Percentiles rank a stretch among this genome's conserved stretches.
Conservation (phyloP, 768 basidiomycete species). For the Suillus variegatus region DNA sequence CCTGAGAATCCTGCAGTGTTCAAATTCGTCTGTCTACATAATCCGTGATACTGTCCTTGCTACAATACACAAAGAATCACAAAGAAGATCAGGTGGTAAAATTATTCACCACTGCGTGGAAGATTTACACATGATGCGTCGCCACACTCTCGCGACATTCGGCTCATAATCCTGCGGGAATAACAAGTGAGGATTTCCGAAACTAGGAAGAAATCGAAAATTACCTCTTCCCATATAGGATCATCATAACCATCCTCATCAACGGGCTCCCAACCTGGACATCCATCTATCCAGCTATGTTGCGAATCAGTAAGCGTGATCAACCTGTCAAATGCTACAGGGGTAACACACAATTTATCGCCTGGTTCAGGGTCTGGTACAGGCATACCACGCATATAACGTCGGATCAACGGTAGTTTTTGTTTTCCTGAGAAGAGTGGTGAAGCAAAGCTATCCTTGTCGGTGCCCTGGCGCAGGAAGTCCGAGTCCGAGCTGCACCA, state of each 20-base stretch:
- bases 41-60: background rate
- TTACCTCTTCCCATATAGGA: constrained; percentile 8
- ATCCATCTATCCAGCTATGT: constrained; percentile 25
- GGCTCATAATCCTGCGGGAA: background rate
- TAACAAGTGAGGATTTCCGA: background rate
- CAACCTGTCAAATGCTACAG: background rate
- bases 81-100: background rate
- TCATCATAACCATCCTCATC: constrained; percentile 28
- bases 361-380: constrained; percentile 15
- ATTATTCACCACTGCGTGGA: background rate
- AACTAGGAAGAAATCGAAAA: background rate
- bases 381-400: constrained; percentile 16
- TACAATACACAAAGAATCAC: background rate
- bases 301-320: background rate
- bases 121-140: background rate
- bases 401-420: background rate
- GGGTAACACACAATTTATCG: constrained; percentile 20
- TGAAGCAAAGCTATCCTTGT: constrained; percentile 22
- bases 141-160: background rate
- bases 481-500: constrained; percentile 19
- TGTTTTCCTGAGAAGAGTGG: constrained; percentile 28
- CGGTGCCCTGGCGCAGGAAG: constrained; percentile 24
- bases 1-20: too few relatives aligned
- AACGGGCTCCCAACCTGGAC: constrained; percentile 23
- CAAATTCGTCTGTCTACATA: background rate